Conservation (phyloP, 768 basidiomycete species). For the Agrocybe pediades region DNA sequence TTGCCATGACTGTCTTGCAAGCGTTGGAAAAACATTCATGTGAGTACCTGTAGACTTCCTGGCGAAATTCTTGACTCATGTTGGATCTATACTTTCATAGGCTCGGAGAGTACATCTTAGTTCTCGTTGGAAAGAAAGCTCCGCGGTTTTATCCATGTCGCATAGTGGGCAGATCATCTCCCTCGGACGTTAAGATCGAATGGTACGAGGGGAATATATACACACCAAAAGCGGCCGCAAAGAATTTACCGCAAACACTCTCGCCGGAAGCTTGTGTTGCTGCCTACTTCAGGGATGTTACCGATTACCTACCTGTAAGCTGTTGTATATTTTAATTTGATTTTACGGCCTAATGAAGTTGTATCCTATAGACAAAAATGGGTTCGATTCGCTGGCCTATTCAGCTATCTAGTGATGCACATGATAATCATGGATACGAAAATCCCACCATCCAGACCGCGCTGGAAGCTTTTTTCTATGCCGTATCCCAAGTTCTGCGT, state of each 20-base stretch:
- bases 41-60: no score
- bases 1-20: no score
- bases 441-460: neutral
- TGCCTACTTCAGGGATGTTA: neutral
- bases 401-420: neutral
- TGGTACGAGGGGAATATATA: neutral
- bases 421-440: neutral
- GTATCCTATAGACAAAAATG: neutral
- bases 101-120: neutral
- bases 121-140: neutral
- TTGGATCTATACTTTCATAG: neutral
- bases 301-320: no score
- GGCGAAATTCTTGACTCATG: no score
- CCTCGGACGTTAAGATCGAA: neutral
- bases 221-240: neutral
- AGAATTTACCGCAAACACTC: neutral
- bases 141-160: neutral
- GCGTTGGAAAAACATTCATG: no score
- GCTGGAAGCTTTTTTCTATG: neutral
- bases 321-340: no score
- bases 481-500: neutral
- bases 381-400: neutral
- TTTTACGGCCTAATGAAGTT: no score
- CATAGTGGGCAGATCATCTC: neutral
- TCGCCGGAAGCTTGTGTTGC: neutral